Base-by-base conservation (phyloP, 2,329 filamentous ascomycete species). In the Exophiala sideris region DNA sequence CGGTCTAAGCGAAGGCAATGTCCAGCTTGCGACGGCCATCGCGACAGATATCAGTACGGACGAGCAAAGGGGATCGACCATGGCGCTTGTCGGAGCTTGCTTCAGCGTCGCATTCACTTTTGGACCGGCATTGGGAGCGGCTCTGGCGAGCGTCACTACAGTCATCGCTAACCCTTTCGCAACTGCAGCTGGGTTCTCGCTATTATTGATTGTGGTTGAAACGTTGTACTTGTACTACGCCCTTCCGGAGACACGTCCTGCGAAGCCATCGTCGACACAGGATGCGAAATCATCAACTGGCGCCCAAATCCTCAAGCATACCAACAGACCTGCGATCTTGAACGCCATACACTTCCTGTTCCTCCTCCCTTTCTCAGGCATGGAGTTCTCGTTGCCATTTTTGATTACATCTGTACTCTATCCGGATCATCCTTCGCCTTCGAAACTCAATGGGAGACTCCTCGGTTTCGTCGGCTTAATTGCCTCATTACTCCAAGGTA, bases 71-170 rank as follows among this genome's bases (percentile, higher is more conserved):
- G 90, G 92, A 18, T 85, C 89, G 16, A 96, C 94, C 39, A 96
- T 99, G 90, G 94, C 94, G 6, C 79, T 99, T 50, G 92, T 99
- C 24, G 94, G 94, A 55, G 91, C 88, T 11, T 97, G 94, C 75
- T 99, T 99, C 75, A 95, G 89, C 58, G 86, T 99, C 63, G 94
- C 94, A 14, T 99, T 99, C 69, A 99, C 94, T 0, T 95, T 96
- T 68, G 94, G 94, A 0, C 94, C 94, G 0, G 91, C 91, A 8
- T 80, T 99, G 6, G 94, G 94, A 56, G 94, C 94, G 2, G 92
- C 85, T 69, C 77, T 99, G 18, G 87, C 89, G 60, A 86, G 82
- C 48, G 84, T 96, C 58, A 83, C 84, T 11, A 83, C 84, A 4
- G 86, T 97, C 20, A 84, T 86, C 2, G 87, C 86, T 21, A 99